A percentile compares a stretch with the other conserved stretches of the same genome.
Evolutionary conservation across 2,329 filamentous ascomycete genomes (phyloP).

Genomic region (Colletotrichum cuscutae): DNA sequence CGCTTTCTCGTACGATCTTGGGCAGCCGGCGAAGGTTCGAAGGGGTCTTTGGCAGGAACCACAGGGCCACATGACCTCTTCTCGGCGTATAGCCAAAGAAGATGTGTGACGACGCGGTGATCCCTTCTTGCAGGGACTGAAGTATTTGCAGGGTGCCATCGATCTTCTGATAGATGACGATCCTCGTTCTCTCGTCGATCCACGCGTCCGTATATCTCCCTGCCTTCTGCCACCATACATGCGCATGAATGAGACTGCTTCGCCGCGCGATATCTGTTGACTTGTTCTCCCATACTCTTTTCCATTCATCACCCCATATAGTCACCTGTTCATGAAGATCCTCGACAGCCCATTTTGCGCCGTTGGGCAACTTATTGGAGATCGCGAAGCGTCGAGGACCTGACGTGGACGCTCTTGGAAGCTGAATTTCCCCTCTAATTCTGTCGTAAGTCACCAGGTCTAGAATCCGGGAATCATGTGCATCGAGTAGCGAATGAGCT

Average conservation of each 20-base stretch:
- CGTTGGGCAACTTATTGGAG: neutral
- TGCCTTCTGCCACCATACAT: constrained; percentile 7
- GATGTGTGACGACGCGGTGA: neutral
- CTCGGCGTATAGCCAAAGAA: constrained; percentile 14
- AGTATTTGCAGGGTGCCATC: neutral
- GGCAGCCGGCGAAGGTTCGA: neutral
- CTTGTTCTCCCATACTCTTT: neutral
- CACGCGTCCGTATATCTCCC: neutral
- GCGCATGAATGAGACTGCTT: neutral
- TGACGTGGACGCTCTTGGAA: neutral
- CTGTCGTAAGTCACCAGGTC: constrained; percentile 13
- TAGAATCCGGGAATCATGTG: constrained; percentile 7
- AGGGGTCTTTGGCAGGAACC: neutral
- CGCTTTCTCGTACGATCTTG: neutral
- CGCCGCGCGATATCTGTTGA: too few species aligned
- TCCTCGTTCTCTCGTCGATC: neutral
- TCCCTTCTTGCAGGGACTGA: neutral
- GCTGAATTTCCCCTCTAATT: neutral
- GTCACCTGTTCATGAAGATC: neutral
- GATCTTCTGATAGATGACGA: neutral
- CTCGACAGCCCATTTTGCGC: constrained; percentile 7
- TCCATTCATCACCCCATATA: constrained; percentile 1
- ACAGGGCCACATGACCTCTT: neutral
- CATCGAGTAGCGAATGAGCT: neutral
- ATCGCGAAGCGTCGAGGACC: neutral